These are phyloP conservation scores for Rhodosporidiobolus sp. DNA, from an alignment of 768 basidiomycete species.

Conservation along the genomic window DNA sequence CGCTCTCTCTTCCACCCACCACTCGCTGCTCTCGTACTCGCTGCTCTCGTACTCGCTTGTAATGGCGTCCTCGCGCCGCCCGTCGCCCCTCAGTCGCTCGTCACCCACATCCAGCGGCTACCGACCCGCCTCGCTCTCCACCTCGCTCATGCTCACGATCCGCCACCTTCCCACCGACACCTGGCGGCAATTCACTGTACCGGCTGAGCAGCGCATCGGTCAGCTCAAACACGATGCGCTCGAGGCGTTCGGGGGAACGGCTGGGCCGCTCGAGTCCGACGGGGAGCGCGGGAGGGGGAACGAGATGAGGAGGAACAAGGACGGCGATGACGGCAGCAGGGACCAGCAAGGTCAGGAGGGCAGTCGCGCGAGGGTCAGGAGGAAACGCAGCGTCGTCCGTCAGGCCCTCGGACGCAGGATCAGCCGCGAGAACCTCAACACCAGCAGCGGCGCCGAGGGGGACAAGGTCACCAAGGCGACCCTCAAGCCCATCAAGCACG, in stretches of 20 bases:
- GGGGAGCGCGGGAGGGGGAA: neutral
- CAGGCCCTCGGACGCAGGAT: too few relatives aligned
- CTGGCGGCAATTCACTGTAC: neutral
- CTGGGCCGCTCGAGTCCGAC: too few relatives aligned
- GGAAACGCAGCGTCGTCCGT: neutral
- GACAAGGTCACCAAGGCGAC: too few relatives aligned
- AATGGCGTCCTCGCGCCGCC: too few relatives aligned
- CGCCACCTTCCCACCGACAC: neutral
- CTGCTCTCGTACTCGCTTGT: too few relatives aligned
- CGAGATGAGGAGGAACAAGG: neutral
- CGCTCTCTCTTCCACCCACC: too few relatives aligned
- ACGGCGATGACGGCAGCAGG: neutral
- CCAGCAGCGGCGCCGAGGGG: too few relatives aligned
- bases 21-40: too few relatives aligned
- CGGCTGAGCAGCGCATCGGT: neutral
- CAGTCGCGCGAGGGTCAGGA: neutral
- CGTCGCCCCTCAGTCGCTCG: neutral
- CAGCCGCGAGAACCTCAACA: too few relatives aligned
- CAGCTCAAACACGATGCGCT: slow-evolving; percentile 1
- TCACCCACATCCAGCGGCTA: neutral
- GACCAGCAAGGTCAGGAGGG: too few relatives aligned
- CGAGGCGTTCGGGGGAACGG: neutral
- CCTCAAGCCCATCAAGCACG: too few relatives aligned
- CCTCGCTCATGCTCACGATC: slow-evolving; percentile 2
- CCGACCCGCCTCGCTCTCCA: neutral